Conservation (phyloP, 2,329 filamentous ascomycete species). For the Cercospora sojina region DNA sequence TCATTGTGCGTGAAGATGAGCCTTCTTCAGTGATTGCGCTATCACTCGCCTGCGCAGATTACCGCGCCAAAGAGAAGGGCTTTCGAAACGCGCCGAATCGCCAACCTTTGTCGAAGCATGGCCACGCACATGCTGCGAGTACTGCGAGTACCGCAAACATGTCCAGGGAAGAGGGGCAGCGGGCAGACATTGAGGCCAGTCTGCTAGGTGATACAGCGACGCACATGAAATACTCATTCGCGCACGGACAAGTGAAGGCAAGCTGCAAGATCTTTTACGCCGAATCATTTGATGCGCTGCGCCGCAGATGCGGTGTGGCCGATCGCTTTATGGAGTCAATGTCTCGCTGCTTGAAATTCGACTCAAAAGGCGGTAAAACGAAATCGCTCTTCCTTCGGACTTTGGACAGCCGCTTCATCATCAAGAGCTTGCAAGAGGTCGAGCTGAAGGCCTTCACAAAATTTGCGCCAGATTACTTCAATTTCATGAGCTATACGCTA, state of each 20-base stretch:
- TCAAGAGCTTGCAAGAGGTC: conserved; percentile 86
- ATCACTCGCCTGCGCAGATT: conserved; percentile 83
- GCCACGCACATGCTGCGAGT: conserved; percentile 31
- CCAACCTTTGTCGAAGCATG: conserved; percentile 27
- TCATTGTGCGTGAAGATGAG: conserved; percentile 96
- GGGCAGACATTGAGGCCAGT: conserved; percentile 74
- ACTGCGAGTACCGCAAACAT: conserved; percentile 19
- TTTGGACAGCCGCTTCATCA: conserved; percentile 85
- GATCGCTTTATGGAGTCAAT: conserved; percentile 94
- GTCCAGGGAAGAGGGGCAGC: conserved; percentile 56
- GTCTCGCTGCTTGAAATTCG: conserved; percentile 94
- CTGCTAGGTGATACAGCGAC: conserved; percentile 81
- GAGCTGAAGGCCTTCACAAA: conserved; percentile 92
- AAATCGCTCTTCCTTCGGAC: conserved; percentile 98
- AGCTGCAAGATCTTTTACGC: conserved; percentile 98
- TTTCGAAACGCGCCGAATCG: conserved; percentile 52
- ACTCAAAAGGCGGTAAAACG: conserved; percentile 95
- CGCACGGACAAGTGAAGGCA: conserved; percentile 89
- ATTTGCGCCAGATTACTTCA: conserved; percentile 96
- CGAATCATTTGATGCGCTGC: conserved; percentile 93
- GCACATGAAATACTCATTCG: conserved; percentile 94
- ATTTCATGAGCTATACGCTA: conserved; percentile 92
- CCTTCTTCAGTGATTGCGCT: conserved; percentile 95
- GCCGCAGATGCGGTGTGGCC: conserved; percentile 86
- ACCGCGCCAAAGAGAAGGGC: conserved; percentile 71